Conservation (phyloP, 768 basidiomycete genomes). For the Myochromella boudieri region DNA sequence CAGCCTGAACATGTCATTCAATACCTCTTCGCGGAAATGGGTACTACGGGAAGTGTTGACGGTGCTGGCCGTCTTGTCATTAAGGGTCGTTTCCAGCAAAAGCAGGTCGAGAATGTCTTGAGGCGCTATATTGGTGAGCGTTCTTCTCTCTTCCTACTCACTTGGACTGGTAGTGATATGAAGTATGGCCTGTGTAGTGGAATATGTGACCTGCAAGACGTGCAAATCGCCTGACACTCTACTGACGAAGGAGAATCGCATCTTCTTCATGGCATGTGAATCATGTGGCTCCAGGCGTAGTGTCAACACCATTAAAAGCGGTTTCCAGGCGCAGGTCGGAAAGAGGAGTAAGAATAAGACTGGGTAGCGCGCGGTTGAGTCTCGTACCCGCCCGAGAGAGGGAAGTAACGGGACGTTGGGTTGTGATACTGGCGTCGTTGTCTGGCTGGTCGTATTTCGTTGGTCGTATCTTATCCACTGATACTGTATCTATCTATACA, state of each 20-base stretch:
- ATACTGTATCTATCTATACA: too few species aligned
- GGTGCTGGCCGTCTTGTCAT: constrained; percentile 91
- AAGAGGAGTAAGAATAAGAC: constrained; percentile 84
- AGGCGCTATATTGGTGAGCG: constrained; percentile 91
- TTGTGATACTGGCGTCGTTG: too few species aligned
- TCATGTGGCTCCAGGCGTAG: constrained; percentile 88
- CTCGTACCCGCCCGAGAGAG: too few species aligned
- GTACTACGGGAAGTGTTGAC: constrained; percentile 95
- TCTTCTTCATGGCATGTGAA: constrained; percentile 96
- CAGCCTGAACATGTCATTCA: constrained; percentile 97
- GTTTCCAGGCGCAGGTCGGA: constrained; percentile 95
- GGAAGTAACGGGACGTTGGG: too few species aligned
- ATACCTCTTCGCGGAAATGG: constrained; percentile 97
- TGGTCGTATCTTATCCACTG: too few species aligned
- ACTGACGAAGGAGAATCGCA: constrained; percentile 95
- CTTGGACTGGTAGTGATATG: background rate
- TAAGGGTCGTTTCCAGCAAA: constrained; percentile 97
- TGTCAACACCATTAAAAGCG: constrained; percentile 96
- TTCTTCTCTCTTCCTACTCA: background rate
- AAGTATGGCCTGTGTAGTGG: constrained; percentile 50
- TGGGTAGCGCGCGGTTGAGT: too few species aligned
- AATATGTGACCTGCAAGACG: constrained; percentile 99
- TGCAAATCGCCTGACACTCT: constrained; percentile 99
- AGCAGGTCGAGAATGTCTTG: constrained; percentile 96
- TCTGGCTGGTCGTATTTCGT: too few species aligned